Evolutionary conservation across 2,329 filamentous ascomycete species (phyloP), one percentile per base, ranked within the genome.

Genomic region (Monilinia laxa): DNA sequence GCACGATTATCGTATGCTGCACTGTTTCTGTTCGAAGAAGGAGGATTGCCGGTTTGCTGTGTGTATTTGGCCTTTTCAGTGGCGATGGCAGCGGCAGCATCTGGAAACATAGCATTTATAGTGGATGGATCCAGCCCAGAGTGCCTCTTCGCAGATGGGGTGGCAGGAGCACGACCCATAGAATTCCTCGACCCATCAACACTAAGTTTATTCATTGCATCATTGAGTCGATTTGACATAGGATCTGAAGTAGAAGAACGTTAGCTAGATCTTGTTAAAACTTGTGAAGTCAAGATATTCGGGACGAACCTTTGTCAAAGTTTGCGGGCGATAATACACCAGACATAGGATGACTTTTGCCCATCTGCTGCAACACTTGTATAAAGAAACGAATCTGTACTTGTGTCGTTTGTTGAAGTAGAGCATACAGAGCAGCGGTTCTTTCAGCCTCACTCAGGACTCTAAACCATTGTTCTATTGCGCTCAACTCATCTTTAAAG

Each of bases 321-420:
- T 93, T 96, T 65, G 95, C 90, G 40, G 95, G 95, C 38, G 95
- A 98, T 63, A 99, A 80, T 49, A 99, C 90, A 64, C 94, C 92
- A 47, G 94, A 96, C 91, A 98, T 96, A 38, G 95, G 95, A 78
- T 98, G 93, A 75, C 89, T 96, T 81, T 97, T 97, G 71, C 93
- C 93, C 95, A 98, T 99, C 79, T 99, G 95, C 82, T 98, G 93
- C 73, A 99, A 83, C 57, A 99, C 93, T 80, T 98, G 94, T 73
- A 98, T 98, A 80, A 99, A 99, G 84, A 99, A 99, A 65, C 95
- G 89, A 76, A 98, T 97, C 81, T 99, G 95, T 69, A 99, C 94
- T 80, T 98, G 95, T 5, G 95, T 99, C 7, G 95, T 98, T 83
- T 99, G 95, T 82, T 99, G 95, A 68, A 99, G 84, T 73, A 99